These are phyloP conservation scores for Cladosporium sp. DNA, from an alignment of 2,329 filamentous ascomycete species.

Conservation along the genomic window DNA sequence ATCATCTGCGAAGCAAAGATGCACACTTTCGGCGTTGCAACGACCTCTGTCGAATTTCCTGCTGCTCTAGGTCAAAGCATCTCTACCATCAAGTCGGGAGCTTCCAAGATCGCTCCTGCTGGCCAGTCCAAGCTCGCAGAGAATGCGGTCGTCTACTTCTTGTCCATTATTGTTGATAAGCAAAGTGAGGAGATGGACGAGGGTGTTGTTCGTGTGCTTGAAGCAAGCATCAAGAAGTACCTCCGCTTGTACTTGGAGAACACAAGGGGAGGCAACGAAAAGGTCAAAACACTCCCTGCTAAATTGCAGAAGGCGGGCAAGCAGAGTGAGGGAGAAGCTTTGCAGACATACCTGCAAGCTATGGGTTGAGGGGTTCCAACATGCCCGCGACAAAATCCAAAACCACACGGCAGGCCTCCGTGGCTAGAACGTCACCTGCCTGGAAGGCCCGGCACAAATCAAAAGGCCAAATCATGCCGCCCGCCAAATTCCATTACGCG, in stretches of 20 bases:
- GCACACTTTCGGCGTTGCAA: conserved; percentile 62
- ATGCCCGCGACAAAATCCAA: no score
- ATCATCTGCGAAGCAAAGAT: conserved; percentile 67
- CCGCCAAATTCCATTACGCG: no score
- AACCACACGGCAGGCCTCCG: no score
- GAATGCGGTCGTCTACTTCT: conserved; percentile 47
- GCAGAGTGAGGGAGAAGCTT: conserved; percentile 5
- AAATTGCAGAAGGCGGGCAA: conserved; percentile 5
- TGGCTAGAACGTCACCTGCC: no score
- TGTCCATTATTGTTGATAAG: conserved; percentile 42
- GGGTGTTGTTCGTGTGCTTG: conserved; percentile 50
- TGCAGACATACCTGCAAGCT: not conserved
- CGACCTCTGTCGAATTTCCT: conserved; percentile 67
- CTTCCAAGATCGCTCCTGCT: conserved; percentile 33
- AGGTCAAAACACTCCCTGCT: conserved; percentile 2
- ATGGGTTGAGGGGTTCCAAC: not conserved
- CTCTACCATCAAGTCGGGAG: conserved; percentile 54
- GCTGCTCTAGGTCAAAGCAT: conserved; percentile 64
- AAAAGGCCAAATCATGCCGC: no score
- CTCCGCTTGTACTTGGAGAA: not conserved
- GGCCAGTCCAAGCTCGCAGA: conserved; percentile 38
- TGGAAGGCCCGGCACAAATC: no score
- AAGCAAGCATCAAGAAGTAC: conserved; percentile 23
- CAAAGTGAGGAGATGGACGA: conserved; percentile 46
- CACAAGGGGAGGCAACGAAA: conserved; percentile 3